Conservation (phyloP, 2,329 filamentous ascomycete genomes). For the Colletotrichum sp. region DNA sequence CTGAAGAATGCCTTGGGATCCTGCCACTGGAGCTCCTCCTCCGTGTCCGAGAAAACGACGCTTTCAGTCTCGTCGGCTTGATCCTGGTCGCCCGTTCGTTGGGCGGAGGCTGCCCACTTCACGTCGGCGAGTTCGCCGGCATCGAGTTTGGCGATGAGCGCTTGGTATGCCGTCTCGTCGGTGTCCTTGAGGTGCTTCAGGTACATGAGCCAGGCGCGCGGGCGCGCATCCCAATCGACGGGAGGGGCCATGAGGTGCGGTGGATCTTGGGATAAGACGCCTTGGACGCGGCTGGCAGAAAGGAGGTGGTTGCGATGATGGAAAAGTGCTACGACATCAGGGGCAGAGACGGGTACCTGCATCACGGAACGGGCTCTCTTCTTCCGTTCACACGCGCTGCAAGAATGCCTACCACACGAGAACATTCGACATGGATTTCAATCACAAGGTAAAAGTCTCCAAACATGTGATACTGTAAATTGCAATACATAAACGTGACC, state of each 20-base stretch:
- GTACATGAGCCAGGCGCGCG: neutral
- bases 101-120: neutral
- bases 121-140: neutral
- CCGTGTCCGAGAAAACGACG: neutral
- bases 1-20: neutral
- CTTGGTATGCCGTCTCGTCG: neutral
- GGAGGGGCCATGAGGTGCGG: neutral
- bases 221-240: neutral
- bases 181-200: neutral
- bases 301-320: neutral
- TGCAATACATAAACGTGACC: neutral
- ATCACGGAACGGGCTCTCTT: neutral
- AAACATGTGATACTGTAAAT: neutral
- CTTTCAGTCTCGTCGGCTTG: neutral
- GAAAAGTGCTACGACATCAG: neutral
- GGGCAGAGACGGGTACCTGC: neutral
- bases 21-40: neutral
- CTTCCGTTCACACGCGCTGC: neutral
- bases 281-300: neutral
- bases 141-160: neutral
- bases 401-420: neutral
- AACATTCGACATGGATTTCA: neutral
- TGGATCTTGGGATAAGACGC: neutral
- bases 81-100: neutral
- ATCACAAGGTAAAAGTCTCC: neutral